Evolutionary conservation across 495 filamentous ascomycete species (phyloP).

Genomic region (Pyronema omphalodes): DNA sequence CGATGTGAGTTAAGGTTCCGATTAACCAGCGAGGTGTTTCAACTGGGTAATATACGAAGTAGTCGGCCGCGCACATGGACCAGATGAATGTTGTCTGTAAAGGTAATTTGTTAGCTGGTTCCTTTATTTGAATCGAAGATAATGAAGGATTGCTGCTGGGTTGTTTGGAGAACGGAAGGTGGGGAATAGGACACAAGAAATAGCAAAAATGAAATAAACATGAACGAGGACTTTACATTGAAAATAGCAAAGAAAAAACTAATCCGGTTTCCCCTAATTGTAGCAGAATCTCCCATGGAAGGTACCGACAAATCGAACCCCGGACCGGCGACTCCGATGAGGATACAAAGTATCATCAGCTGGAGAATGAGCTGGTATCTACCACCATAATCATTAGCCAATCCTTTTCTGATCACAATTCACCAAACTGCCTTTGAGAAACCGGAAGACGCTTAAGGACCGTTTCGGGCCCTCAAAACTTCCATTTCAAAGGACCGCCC

Average conservation of each 20-base stretch:
- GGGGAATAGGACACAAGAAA: not conserved
- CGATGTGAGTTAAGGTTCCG: slow-evolving; percentile 22
- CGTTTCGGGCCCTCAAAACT: too few relatives aligned
- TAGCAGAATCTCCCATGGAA: slow-evolving; percentile 19
- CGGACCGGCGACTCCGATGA: slow-evolving; percentile 46
- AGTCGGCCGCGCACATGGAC: slow-evolving; percentile 31
- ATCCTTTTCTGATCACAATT: too few relatives aligned
- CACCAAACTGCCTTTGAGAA: too few relatives aligned
- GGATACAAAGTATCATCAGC: slow-evolving; percentile 43
- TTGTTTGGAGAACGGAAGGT: too few relatives aligned
- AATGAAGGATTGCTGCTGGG: not conserved
- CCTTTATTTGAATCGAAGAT: slow-evolving; percentile 29
- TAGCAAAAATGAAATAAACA: too few relatives aligned
- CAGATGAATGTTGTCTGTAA: not conserved
- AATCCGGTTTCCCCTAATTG: not conserved
- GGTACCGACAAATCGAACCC: slow-evolving; percentile 40
- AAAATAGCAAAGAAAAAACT: slow-evolving; percentile 48
- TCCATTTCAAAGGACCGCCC: not conserved
- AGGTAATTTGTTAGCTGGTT: too few relatives aligned
- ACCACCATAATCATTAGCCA: not conserved
- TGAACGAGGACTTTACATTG: slow-evolving; percentile 37
- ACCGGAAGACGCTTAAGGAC: too few relatives aligned
- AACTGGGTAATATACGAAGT: slow-evolving; percentile 40
- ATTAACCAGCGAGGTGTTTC: slow-evolving; percentile 21
- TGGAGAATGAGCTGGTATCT: slow-evolving; percentile 55